Conservation (phyloP, 2,329 filamentous ascomycete genomes). For the Penicillium crustosum region DNA sequence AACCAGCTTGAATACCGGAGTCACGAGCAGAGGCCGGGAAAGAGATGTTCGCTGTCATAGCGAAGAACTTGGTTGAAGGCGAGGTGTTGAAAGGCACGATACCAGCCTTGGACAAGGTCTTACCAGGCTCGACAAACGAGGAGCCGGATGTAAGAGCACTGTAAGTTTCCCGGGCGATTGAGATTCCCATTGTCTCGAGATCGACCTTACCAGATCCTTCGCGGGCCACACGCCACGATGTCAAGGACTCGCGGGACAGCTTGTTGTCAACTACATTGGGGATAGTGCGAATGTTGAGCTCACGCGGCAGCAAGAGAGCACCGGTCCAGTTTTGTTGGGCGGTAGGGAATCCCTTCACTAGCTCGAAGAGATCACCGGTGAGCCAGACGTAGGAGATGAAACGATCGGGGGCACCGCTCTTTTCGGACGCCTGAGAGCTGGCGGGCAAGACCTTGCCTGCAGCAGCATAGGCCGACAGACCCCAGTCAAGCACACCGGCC, state of each 20-base stretch:
- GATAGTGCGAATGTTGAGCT: conserved; percentile 13
- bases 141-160: conserved; percentile 5
- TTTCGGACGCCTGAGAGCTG: conserved; percentile 13
- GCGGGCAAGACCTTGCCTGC: conserved; percentile 20
- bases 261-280: conserved; percentile 17
- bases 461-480: conserved; percentile 18
- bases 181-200: conserved; percentile 19
- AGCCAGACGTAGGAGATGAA: conserved; percentile 22
- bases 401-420: conserved; percentile 18
- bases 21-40: conserved; percentile 4
- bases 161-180: conserved; percentile 20
- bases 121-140: neutral
- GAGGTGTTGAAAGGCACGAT: neutral
- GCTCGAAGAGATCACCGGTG: conserved; percentile 16
- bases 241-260: neutral
- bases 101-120: conserved; percentile 5
- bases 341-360: conserved; percentile 13
- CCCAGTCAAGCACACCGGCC: conserved; percentile 24
- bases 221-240: conserved; percentile 10
- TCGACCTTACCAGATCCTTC: neutral
- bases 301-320: conserved; percentile 16
- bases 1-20: conserved; percentile 9
- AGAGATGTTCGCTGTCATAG: neutral
- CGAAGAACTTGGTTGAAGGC: conserved; percentile 7
- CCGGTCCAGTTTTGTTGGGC: conserved; percentile 19